A percentile compares a stretch with the other conserved stretches of the same genome.
These are phyloP conservation scores for Trichosporon inkin DNA, from an alignment of 1,284 basidiomycete genomes.

Conservation along the genomic window DNA sequence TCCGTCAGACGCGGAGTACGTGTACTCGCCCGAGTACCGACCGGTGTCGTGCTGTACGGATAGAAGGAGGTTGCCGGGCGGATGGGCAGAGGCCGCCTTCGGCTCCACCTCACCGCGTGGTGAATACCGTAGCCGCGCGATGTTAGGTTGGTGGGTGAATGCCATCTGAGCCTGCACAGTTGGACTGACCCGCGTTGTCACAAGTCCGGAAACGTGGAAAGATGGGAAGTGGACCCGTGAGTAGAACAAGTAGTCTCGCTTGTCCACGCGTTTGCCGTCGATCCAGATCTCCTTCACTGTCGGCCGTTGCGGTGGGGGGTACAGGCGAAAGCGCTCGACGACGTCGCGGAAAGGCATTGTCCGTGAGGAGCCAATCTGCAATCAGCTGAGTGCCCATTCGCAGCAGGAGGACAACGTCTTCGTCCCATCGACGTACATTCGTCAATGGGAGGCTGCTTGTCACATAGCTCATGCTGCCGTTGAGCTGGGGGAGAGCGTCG, in stretches of 20 bases:
- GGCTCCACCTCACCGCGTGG: constrained; percentile 48
- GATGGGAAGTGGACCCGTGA: constrained; percentile 87
- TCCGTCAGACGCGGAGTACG: constrained; percentile 86
- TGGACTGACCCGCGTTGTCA: constrained; percentile 66
- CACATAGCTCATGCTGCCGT: constrained; percentile 89
- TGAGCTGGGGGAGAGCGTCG: constrained; percentile 83
- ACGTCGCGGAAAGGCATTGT: constrained; percentile 82
- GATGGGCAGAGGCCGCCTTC: constrained; percentile 25
- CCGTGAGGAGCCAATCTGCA: constrained; percentile 57
- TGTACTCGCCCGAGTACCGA: constrained; percentile 89
- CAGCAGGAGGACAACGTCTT: neutral
- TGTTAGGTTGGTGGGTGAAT: constrained; percentile 41
- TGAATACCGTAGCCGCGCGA: constrained; percentile 52
- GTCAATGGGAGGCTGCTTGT: constrained; percentile 78
- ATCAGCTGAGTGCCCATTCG: neutral
- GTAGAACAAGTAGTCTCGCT: constrained; percentile 70
- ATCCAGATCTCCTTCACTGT: constrained; percentile 72
- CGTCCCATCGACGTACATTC: constrained; percentile 50
- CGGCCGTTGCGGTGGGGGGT: constrained; percentile 69
- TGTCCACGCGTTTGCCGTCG: constrained; percentile 69
- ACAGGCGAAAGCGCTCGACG: constrained; percentile 76
- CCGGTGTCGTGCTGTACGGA: constrained; percentile 89
- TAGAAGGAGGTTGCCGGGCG: constrained; percentile 72
- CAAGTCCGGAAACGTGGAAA: constrained; percentile 80
- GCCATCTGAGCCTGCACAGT: constrained; percentile 51